Base-by-base conservation (phyloP, 1,284 basidiomycete genomes). In the Agroathelia rolfsii region DNA sequence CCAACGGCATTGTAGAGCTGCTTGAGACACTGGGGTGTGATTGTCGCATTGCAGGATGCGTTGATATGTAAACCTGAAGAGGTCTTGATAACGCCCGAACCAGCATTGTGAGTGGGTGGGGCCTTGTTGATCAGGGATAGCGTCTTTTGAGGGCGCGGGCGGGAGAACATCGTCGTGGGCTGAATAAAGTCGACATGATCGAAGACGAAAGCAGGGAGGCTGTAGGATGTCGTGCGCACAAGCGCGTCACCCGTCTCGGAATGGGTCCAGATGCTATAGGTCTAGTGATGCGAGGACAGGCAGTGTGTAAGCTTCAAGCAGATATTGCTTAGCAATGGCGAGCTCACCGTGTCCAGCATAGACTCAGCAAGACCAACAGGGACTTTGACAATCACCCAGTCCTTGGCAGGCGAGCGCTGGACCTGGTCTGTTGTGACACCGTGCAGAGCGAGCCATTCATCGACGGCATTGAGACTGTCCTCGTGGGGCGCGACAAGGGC, bases 151-250 rank as follows among this genome's bases (percentile, higher is more conserved):
- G n/a, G n/a, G n/a, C n/a, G n/a, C n/a, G n/a, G n/a, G 24, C 66
- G 66, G 26, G 65, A 62, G 47, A 85, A 86, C 52, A 76, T 66
- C 0, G 79, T 82, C 1, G 83, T 86, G 0, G 83, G 83, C 39
- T 81, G 76, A 24, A 86, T 61, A 20, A 84, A 53, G 30, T 84
- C 79, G 28, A 85, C 50, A 45, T 85, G 80, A 4, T 57, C 54
- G 41, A 76, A 65, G 14, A 87, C 50, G 37, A 65, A 40, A 36
- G 60, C 61, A 0, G 83, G 82, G 6, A 87, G 58, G 43, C 74
- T 75, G 56, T 85, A 87, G 27, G 59, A 62, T 4, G 70, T 74
- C n/a, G 82, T 79, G 36, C 80, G 69, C 36, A 83, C 59, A 21
- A 78, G 45, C 11, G 55, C 53, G 23, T 75, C 67, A 1, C 72